These are phyloP conservation scores for Amanita polypyramis DNA, from an alignment of 768 basidiomycete species.

Conservation along the genomic window DNA sequence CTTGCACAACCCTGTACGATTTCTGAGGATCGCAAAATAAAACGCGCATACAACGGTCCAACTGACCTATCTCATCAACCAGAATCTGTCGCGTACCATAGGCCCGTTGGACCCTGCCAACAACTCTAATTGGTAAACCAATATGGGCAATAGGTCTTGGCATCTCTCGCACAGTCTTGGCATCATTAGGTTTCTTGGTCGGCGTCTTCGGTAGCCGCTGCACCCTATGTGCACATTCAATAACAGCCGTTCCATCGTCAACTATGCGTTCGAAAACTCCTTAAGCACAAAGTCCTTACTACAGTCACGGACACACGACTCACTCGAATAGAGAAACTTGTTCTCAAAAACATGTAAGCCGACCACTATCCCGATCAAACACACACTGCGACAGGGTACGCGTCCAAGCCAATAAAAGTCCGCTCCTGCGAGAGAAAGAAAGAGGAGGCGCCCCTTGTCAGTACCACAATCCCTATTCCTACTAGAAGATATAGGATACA, in stretches of 20 bases:
- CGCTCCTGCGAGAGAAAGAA: constrained; percentile 25
- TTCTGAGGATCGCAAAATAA: constrained; percentile 1
- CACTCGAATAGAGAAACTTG: constrained; percentile 50
- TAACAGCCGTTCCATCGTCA: constrained; percentile 66
- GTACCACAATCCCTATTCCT: not conserved
- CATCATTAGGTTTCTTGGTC: constrained; percentile 9
- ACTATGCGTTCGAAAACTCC: constrained; percentile 27
- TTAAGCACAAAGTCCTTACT: not conserved
- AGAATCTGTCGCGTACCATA: constrained; percentile 34
- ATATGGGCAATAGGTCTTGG: constrained; percentile 30
- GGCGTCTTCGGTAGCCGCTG: constrained; percentile 16
- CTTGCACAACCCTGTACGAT: constrained; percentile 28
- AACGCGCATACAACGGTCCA: not conserved
- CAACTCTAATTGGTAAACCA: constrained; percentile 35
- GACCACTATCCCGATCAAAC: constrained; percentile 54
- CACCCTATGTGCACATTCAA: constrained; percentile 50
- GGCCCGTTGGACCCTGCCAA: constrained; percentile 33
- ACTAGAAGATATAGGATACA: not conserved
- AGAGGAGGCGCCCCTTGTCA: not conserved
- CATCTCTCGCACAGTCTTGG: constrained; percentile 6
- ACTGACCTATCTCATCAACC: constrained; percentile 42
- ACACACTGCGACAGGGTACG: constrained; percentile 57
- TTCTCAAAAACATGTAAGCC: constrained; percentile 51
- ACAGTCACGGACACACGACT: constrained; percentile 12
- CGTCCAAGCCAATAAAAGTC: constrained; percentile 68